These are phyloP conservation scores for Aureobasidium sp. DNA, from an alignment of 2,329 filamentous ascomycete genomes.

Conservation along the genomic window DNA sequence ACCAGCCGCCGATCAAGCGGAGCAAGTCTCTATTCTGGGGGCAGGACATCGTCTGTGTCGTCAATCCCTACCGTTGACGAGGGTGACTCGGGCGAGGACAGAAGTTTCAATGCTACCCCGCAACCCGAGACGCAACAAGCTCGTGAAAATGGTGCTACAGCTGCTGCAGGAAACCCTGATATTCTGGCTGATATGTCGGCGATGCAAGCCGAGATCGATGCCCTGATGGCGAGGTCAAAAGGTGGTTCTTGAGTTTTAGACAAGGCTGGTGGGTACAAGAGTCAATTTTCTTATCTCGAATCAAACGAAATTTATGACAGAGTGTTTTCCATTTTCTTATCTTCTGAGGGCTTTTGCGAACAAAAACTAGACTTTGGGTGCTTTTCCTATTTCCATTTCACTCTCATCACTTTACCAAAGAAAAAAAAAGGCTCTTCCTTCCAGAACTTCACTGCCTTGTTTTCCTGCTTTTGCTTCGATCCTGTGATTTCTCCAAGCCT, in stretches of 20 bases:
- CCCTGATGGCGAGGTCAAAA: constrained; percentile 1
- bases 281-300: not conserved
- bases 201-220: constrained; percentile 11
- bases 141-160: not conserved
- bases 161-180: not conserved
- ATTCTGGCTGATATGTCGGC: constrained; percentile 11
- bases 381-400: no score
- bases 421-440: no score
- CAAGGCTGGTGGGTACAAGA: not conserved
- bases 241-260: not conserved
- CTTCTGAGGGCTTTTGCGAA: no score
- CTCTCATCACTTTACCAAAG: no score
- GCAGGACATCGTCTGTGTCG: not conserved
- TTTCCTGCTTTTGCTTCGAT: no score
- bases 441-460: no score
- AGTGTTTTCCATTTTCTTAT: not conserved
- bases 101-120: not conserved
- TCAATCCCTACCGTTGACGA: constrained; percentile 3
- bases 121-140: not conserved
- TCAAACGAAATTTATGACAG: not conserved
- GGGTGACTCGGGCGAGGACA: not conserved
- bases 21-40: not conserved
- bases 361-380: no score
- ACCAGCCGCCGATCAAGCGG: constrained; percentile 4
- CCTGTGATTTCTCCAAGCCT: no score